Evolutionary conservation across 2,329 filamentous ascomycete genomes (phyloP).

Genomic region (Fusarium nanum): DNA sequence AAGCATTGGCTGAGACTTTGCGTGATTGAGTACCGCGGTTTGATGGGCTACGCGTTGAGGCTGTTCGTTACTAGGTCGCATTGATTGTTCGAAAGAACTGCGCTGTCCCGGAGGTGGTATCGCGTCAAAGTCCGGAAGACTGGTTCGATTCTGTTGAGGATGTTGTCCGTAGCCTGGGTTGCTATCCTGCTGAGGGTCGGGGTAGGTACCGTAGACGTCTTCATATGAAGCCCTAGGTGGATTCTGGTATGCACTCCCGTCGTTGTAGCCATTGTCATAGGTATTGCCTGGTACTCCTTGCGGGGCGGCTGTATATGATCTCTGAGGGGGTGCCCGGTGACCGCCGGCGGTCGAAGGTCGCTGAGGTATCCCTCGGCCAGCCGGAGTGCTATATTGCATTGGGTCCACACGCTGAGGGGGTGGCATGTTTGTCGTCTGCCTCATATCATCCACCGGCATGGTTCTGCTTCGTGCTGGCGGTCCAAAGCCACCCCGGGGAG

Average conservation of each 20-base stretch:
- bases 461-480: constrained; percentile 70
- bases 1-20: constrained; percentile 76
- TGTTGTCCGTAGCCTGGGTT: constrained; percentile 41
- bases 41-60: constrained; percentile 63
- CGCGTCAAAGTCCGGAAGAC: constrained; percentile 59
- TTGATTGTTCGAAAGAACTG: constrained; percentile 62
- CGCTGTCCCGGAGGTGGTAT: constrained; percentile 49
- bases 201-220: constrained; percentile 68
- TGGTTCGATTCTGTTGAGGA: constrained; percentile 38
- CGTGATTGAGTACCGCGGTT: constrained; percentile 66
- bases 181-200: constrained; percentile 54
- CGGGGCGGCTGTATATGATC: constrained; percentile 58
- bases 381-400: constrained; percentile 59
- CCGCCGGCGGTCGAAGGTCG: constrained; percentile 67
- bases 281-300: constrained; percentile 54
- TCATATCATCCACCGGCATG: constrained; percentile 65
- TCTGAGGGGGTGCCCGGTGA: constrained; percentile 64
- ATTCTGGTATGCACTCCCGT: constrained; percentile 46
- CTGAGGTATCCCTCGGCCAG: constrained; percentile 60
- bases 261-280: constrained; percentile 49
- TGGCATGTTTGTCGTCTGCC: constrained; percentile 54
- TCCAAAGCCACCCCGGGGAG: constrained; percentile 58
- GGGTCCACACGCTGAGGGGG: constrained; percentile 56
- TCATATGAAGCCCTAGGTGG: constrained; percentile 56
- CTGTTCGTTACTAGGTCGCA: constrained; percentile 55